Evolutionary conservation across 495 filamentous ascomycete genomes (phyloP).

Genomic region (Neohortaea acidophila): DNA sequence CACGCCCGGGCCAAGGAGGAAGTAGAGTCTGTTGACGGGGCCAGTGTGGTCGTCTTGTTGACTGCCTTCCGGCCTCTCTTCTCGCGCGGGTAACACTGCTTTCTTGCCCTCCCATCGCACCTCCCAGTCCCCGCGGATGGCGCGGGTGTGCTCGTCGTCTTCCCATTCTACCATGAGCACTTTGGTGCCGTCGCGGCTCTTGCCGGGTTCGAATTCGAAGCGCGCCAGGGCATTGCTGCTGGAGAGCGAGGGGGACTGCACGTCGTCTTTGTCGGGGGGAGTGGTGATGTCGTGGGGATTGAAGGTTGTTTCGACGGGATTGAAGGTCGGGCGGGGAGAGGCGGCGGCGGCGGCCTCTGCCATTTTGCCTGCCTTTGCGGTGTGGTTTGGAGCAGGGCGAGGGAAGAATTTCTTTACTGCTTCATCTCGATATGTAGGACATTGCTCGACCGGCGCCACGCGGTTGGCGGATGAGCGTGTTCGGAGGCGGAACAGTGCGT

Average conservation of each 20-base stretch:
- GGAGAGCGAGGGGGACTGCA: slow-evolving; percentile 27
- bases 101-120: slow-evolving; percentile 64
- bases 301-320: slow-evolving; percentile 24
- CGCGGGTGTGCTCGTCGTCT: slow-evolving; percentile 34
- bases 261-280: slow-evolving; percentile 20
- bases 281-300: slow-evolving; percentile 11
- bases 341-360: too few species aligned
- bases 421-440: too few species aligned
- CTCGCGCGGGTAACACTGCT: slow-evolving; percentile 47
- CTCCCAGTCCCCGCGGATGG: slow-evolving; percentile 42
- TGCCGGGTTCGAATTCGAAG: slow-evolving; percentile 68
- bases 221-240: slow-evolving; percentile 46
- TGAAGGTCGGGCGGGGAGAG: slow-evolving; percentile 19
- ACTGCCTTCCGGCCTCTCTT: slow-evolving; percentile 25
- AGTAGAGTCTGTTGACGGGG: slow-evolving; percentile 49
- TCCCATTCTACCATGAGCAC: slow-evolving; percentile 79
- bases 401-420: too few species aligned
- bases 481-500: too few species aligned
- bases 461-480: too few species aligned
- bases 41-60: background rate
- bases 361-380: too few species aligned
- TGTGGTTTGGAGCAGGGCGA: too few species aligned
- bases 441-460: too few species aligned
- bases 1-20: slow-evolving; percentile 51
- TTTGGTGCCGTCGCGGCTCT: slow-evolving; percentile 67